Conservation (phyloP, 441 rosid species). For the Pelargonium exstipulatum region DNA sequence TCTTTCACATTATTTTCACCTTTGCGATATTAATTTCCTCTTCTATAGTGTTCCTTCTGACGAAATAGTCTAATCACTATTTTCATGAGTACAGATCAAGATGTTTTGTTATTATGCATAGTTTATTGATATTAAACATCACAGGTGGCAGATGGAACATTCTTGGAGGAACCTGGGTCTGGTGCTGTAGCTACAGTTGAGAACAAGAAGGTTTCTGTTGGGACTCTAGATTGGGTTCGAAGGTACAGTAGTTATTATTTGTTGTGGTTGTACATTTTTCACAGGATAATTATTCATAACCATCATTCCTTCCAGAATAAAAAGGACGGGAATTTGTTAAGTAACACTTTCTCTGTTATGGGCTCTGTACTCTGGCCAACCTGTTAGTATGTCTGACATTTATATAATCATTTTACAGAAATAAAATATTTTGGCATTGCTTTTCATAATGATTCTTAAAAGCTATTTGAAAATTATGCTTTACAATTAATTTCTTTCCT, state of each 20-base stretch:
- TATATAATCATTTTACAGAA: too few species aligned
- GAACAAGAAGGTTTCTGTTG: constrained; percentile 69
- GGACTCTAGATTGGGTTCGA: constrained; percentile 83
- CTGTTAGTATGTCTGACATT: too few species aligned
- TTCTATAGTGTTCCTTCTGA: not conserved
- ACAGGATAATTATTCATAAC: not conserved
- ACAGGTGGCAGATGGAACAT: constrained; percentile 81
- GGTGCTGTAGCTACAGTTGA: constrained; percentile 70
- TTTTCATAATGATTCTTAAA: not conserved
- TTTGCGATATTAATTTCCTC: not conserved
- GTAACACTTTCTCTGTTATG: not conserved
- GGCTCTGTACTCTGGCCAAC: not conserved
- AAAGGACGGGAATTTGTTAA: not conserved
- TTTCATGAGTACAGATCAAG: not conserved
- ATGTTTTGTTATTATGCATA: not conserved
- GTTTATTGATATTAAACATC: constrained; percentile 1
- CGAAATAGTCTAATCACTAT: not conserved
- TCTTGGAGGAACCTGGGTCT: constrained; percentile 89
- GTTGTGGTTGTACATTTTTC: not conserved
- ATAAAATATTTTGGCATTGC: not conserved
- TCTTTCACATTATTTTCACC: too few species aligned
- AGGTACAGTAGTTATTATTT: constrained; percentile 43
- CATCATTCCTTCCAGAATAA: constrained; percentile 1
- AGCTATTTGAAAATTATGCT: not conserved
- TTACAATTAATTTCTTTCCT: not conserved